Evolutionary conservation across 345 rosid species (phyloP), one percentile per base, ranked within the genome.

Genomic region (Ceriops zippeliana): DNA sequence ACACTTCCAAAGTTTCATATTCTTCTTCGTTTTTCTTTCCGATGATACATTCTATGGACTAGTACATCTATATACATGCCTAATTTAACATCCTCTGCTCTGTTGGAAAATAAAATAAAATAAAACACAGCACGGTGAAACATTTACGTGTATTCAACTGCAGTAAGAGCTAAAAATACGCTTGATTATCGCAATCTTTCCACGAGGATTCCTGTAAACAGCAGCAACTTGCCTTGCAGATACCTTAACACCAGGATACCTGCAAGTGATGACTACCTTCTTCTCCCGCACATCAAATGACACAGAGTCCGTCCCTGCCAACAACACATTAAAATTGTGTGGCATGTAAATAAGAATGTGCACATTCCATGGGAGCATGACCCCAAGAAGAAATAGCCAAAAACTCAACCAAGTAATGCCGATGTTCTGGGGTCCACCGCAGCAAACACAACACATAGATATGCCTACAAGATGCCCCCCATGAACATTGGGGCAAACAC

Each of bases 271-370:
- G 26, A 87, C 89, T 52, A 89, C 92, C 81, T 73, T 84, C 82
- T 93, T 86, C 88, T 93, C 96, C 81, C 79, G 42, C 57, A 85
- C 85, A 75, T 85, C 78, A 68, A 92, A 81, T 61, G 79, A 72
- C 66, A 90, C 83, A 0, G 96, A 88, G 64, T 89, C 87, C 19
- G 89, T 89, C 74, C 83, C 93, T 90, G 90, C 72, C 60, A 80
- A 76, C 66, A 84, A 70, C 16, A 42, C 47, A 2, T 11, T 4
- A 10, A 42, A 42, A 42, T 11, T 42, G 5, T 42, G 16, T 3
- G 13, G 13, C 17, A 3, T 42, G 49, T 42, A 15, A 42, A 42
- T 17, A 42, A 42, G 4, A 42, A 42, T 13, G 5, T 28, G 17
- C 49, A 42, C 49, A 13, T 13, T 38, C 46, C 46, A 2, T 38